Conservation (phyloP, 257 asterid genomes). For the Agastache rugosa region DNA sequence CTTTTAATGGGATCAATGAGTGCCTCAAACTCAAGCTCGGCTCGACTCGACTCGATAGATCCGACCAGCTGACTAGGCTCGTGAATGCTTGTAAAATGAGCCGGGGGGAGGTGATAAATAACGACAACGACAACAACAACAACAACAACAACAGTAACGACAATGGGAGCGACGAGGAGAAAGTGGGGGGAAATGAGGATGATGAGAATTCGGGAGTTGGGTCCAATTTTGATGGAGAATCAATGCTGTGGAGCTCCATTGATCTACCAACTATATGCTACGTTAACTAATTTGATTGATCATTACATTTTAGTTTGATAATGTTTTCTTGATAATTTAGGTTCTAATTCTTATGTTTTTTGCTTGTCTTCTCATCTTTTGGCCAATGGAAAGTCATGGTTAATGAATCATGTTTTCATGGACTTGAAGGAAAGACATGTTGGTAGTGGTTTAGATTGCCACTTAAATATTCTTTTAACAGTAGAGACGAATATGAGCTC, state of each 20-base stretch:
- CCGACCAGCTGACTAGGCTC: slow-evolving; percentile 55
- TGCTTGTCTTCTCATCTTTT: background rate
- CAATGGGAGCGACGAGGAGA: background rate
- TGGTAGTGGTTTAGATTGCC: background rate
- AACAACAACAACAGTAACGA: background rate
- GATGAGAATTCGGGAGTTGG: slow-evolving; percentile 8
- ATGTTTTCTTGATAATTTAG: background rate
- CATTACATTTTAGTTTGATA: background rate
- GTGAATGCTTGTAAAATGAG: slow-evolving; percentile 55
- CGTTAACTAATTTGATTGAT: slow-evolving; percentile 29
- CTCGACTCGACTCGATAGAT: slow-evolving; percentile 37
- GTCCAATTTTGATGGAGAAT: slow-evolving; percentile 39
- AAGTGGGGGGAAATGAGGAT: slow-evolving; percentile 5
- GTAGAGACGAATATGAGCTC: background rate
- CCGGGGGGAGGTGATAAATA: slow-evolving; percentile 34
- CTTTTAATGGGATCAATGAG: slow-evolving; percentile 77
- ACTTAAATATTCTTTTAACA: slow-evolving; percentile 23
- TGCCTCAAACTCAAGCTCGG: slow-evolving; percentile 63
- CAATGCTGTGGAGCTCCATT: slow-evolving; percentile 49
- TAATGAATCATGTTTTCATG: slow-evolving; percentile 21
- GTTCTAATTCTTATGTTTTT: slow-evolving; percentile 18
- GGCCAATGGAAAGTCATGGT: slow-evolving; percentile 23
- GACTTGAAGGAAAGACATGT: slow-evolving; percentile 17
- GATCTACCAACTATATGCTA: slow-evolving; percentile 52
- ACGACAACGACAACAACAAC: background rate